These are phyloP conservation scores for Gossypium longicalyx DNA, from an alignment of 345 rosid species.

Conservation along the genomic window DNA sequence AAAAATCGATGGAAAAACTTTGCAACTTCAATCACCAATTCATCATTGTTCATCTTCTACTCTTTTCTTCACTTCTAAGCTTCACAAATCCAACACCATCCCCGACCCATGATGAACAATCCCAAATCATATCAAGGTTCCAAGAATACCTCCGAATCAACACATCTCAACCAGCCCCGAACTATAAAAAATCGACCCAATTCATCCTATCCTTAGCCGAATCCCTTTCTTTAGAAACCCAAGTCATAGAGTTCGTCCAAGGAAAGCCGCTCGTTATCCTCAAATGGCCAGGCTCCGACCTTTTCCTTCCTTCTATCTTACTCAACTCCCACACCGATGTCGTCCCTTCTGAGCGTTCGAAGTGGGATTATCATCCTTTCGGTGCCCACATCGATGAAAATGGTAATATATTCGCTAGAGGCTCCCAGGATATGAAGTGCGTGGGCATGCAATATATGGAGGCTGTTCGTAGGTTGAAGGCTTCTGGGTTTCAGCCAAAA, in stretches of 20 bases:
- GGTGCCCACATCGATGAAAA: constrained; percentile 64
- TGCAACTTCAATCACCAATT: not conserved
- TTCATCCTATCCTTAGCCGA: constrained; percentile 65
- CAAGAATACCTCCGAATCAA: constrained; percentile 80
- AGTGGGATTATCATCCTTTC: constrained; percentile 80
- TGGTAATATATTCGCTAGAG: constrained; percentile 77
- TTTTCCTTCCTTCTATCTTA: constrained; percentile 62
- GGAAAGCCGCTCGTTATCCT: constrained; percentile 73
- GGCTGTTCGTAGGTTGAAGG: constrained; percentile 65
- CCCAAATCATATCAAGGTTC: constrained; percentile 57
- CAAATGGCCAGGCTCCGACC: constrained; percentile 71
- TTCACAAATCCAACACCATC: constrained; percentile 7
- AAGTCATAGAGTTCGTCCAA: constrained; percentile 49
- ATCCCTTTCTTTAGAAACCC: constrained; percentile 59
- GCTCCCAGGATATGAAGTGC: constrained; percentile 99
- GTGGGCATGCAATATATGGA: constrained; percentile 93
- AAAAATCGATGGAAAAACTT: not conserved
- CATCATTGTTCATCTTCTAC: constrained; percentile 8
- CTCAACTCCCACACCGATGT: constrained; percentile 97
- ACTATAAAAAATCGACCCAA: constrained; percentile 49
- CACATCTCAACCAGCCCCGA: constrained; percentile 82
- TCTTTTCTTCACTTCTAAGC: not conserved
- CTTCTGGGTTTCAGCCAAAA: constrained; percentile 54
- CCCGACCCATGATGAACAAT: constrained; percentile 14
- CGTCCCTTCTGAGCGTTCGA: constrained; percentile 68